Base-by-base conservation (phyloP, 768 basidiomycete species). In the Amanita inopinata region DNA sequence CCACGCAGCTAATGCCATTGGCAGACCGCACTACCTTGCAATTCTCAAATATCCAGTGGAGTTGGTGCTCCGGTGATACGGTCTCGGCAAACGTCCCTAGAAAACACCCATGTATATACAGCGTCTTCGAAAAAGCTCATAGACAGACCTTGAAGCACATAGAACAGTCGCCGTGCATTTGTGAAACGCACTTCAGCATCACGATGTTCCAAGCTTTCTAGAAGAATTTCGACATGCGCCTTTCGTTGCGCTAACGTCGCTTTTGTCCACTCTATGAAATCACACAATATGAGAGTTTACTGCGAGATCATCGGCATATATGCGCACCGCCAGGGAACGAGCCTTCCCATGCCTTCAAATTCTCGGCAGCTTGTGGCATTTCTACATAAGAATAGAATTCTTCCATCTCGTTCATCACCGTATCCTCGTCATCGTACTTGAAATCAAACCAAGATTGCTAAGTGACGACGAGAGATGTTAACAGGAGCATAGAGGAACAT, bases 331-430 rank as follows among this genome's bases (percentile, higher is more conserved):
- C 78, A 22, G 71, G 63, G 57, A 85, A 93, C 32, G 83, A 88
- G 28, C 81, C 81, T 54, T 84, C 76, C 85, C 90, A 96, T 33
- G 87, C 83, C 55, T 80, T 83, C 49, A 88, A 66, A 57, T 90
- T 89, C 67, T 89, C 86, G 2, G 77, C 78, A 15, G 91, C 82
- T 57, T 92, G 87, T 0, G 85, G 77, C 76, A 91, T 88, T 67
- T 97, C 94, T 47, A 90, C 80, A 62, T 96, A 99, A 15, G 90
- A 89, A 61, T 94, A 98, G 64, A 98, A 97, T 62, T 99, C 96
- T 46, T 97, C 88, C 28, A 99, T 81, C 59, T 99, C 96, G 53
- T 86, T 84, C 74, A 94, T 82, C 14, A 97, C 80, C 3, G 88
- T 92, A 61, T 96, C 90, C 56, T 94, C 92, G 59, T 98, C 93